Base-by-base conservation (phyloP, 495 filamentous ascomycete genomes). In the Penicillium verhagenii region DNA sequence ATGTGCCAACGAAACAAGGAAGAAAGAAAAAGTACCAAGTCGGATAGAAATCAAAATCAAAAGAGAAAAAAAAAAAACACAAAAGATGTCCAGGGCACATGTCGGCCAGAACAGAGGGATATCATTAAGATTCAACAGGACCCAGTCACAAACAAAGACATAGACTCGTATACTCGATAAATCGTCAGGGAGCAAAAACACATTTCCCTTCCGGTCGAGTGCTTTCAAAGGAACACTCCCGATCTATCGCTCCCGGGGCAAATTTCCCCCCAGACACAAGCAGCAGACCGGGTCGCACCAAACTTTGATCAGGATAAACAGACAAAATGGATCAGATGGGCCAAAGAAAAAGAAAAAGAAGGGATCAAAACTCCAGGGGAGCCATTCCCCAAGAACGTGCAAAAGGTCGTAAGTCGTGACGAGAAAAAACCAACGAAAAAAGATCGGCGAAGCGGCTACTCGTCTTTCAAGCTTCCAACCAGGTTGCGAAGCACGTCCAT, bases 401-500 rank as follows among this genome's bases (percentile, higher is more conserved):
- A 21, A 26, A 16, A 25, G 42, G 42, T 13, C 42, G 29, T 51
- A 31, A 53, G 40, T 29, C 37, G 18, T 26, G 49, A 52, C 23
- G 40, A 44, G 39, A 52, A 35, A 53, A 25, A 21, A 52, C 40
- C n/a, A 24, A 43, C 35, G 35, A 42, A n/a, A 13, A 29, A n/a
- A 38, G 18, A 40, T 20, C 47, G 33, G 13, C 29, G 9, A 42
- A 31, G 47, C 50, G 26, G 40, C 59, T 61, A 72, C 47, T 71
- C 64, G 9, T 69, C 72, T 52, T 73, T 73, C 42, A 78, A 46
- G 44, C 73, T 73, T 40, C 67, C 70, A 39, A 78, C 71, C 60
- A 78, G 48, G 49, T 70, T 72, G 29, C 68, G 61, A 18, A 78
- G 68, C 20, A 73, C 72, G 56, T 76, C 70, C 54, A 75, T 58